Percentiles rank a stretch among this genome's conserved stretches.
Conservation (phyloP, 2,329 filamentous ascomycete genomes). For the Colletotrichum sublineola region DNA sequence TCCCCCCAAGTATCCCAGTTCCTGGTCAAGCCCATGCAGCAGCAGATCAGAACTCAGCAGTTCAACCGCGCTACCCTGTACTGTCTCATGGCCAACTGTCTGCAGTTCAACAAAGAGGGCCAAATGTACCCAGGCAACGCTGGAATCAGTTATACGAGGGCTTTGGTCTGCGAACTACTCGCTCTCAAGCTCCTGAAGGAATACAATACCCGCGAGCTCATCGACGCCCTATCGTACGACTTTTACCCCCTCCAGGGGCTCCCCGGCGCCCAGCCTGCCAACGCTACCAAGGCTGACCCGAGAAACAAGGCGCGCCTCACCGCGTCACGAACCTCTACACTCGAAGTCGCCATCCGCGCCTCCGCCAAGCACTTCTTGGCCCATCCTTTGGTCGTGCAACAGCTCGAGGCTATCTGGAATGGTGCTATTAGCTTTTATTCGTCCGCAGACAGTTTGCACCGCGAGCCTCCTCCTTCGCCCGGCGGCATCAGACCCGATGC, state of each 20-base stretch:
- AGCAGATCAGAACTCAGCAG: constrained; percentile 85
- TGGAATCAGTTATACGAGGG: constrained; percentile 85
- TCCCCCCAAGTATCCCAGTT: constrained; percentile 98
- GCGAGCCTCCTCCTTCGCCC: constrained; percentile 59
- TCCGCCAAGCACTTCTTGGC: constrained; percentile 93
- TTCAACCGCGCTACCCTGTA: constrained; percentile 90
- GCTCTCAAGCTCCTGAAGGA: constrained; percentile 92
- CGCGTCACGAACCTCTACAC: constrained; percentile 84
- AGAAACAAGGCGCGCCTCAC: constrained; percentile 64
- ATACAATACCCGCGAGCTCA: constrained; percentile 88
- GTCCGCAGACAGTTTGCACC: constrained; percentile 85
- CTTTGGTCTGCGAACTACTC: constrained; percentile 89
- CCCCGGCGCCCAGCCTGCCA: constrained; percentile 59
- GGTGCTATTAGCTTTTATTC: constrained; percentile 96
- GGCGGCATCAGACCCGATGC: constrained; percentile 54
- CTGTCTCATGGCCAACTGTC: constrained; percentile 90
- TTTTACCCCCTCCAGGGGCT: constrained; percentile 93
- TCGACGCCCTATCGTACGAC: constrained; percentile 94
- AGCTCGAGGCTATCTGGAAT: constrained; percentile 97
- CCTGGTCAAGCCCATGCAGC: constrained; percentile 93
- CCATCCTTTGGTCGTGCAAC: constrained; percentile 91
- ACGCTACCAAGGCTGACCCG: constrained; percentile 53
- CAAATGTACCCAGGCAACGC: constrained; percentile 86
- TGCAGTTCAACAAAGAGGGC: constrained; percentile 92
- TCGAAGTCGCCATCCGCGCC: constrained; percentile 93